Evolutionary conservation across 2,329 filamentous ascomycete species (phyloP).

Genomic region (Zelopaecilomyces penicillatus): DNA sequence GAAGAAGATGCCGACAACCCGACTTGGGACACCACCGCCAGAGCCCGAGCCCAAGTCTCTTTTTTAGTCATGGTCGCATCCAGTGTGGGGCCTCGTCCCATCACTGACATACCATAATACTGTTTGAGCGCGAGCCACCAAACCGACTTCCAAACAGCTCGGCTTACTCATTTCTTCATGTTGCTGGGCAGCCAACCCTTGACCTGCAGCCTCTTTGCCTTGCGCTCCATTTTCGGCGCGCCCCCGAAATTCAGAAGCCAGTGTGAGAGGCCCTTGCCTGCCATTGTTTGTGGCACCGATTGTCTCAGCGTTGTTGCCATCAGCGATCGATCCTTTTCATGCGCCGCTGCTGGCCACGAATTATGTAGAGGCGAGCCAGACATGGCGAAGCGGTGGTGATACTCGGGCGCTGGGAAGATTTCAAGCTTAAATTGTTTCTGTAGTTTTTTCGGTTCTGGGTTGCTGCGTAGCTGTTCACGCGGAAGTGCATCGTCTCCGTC

Average conservation of each 20-base stretch:
- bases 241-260: conserved; percentile 28
- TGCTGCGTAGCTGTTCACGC: neutral
- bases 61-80: conserved; percentile 1
- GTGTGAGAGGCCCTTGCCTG: conserved; percentile 32
- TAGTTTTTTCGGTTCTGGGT: neutral
- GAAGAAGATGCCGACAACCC: too few species aligned
- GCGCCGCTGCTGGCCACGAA: conserved; percentile 30
- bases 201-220: conserved; percentile 12
- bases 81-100: conserved; percentile 2
- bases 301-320: conserved; percentile 28
- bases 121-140: neutral
- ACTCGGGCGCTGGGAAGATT: conserved; percentile 30
- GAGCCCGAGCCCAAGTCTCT: too few species aligned
- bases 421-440: conserved; percentile 33
- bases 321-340: conserved; percentile 25
- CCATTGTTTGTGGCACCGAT: conserved; percentile 31
- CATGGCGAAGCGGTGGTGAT: conserved; percentile 31
- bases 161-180: conserved; percentile 8
- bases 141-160: too few species aligned
- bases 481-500: neutral
- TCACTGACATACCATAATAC: too few species aligned
- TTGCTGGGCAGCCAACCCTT: conserved; percentile 17
- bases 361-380: conserved; percentile 28
- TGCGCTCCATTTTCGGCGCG: conserved; percentile 1
- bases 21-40: too few species aligned